These are phyloP conservation scores for Dalbergia cochinchinensis DNA, from an alignment of 306 rosid genomes.

Conservation along the genomic window DNA sequence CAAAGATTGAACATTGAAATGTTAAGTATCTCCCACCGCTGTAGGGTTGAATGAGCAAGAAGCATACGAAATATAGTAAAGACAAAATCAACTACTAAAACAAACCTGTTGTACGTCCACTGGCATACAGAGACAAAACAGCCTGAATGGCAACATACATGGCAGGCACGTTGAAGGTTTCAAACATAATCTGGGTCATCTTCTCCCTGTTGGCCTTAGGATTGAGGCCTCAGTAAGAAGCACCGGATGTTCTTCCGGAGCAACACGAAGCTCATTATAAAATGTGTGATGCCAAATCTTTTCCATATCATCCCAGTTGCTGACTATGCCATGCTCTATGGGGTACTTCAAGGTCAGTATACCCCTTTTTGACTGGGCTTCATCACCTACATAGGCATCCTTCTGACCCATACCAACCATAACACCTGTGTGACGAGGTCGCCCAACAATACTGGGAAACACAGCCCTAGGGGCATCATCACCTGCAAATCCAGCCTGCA, in stretches of 20 bases:
- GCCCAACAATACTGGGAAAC: slow-evolving; percentile 55
- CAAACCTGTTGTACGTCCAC: slow-evolving; percentile 67
- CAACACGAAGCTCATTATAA: too few relatives aligned
- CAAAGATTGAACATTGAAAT: too few relatives aligned
- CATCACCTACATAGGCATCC: slow-evolving; percentile 45
- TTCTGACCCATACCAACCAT: slow-evolving; percentile 52
- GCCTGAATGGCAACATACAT: slow-evolving; percentile 28
- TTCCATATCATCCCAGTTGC: slow-evolving; percentile 68
- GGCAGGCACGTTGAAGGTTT: slow-evolving; percentile 54
- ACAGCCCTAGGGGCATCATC: slow-evolving; percentile 60
- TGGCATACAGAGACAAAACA: slow-evolving; percentile 58
- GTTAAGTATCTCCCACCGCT: too few relatives aligned
- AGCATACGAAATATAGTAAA: too few relatives aligned
- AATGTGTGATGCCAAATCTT: slow-evolving; percentile 62
- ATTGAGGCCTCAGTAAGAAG: too few relatives aligned
- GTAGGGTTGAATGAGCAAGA: too few relatives aligned
- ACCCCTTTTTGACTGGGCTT: slow-evolving; percentile 55
- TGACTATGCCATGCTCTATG: slow-evolving; percentile 62
- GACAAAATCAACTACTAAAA: too few relatives aligned
- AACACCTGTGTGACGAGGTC: slow-evolving; percentile 53
- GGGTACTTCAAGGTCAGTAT: slow-evolving; percentile 56
- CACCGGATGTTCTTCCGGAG: too few relatives aligned
- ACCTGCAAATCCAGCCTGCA: slow-evolving; percentile 58
- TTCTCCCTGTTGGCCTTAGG: too few relatives aligned
- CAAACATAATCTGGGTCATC: too few relatives aligned